Percentiles rank a stretch among this genome's conserved stretches.
These are phyloP conservation scores for Nakazawaea laoshanensis DNA, from an alignment of 805 yeast genomes.

Conservation along the genomic window DNA sequence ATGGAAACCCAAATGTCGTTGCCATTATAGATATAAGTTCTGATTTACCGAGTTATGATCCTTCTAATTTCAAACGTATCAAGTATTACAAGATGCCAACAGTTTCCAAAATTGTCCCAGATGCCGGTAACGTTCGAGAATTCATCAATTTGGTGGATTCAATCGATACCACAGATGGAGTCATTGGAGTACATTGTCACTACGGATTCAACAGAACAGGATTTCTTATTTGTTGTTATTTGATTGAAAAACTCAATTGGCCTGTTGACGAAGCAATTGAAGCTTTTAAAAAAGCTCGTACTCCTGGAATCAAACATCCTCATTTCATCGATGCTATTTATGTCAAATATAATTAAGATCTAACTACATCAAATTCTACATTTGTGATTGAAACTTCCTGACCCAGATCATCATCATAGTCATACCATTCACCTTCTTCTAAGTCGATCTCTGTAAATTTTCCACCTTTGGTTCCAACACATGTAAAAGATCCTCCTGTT, in stretches of 20 bases:
- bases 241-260: conserved; percentile 54
- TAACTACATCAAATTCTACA: conserved; percentile 52
- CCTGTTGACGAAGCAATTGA: conserved; percentile 54
- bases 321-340: conserved; percentile 70
- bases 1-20: conserved; percentile 36
- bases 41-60: conserved; percentile 65
- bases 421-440: conserved; percentile 85
- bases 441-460: conserved; percentile 60
- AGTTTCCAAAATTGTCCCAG: conserved; percentile 71
- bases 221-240: conserved; percentile 59
- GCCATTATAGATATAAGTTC: conserved; percentile 66
- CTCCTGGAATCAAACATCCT: conserved; percentile 71
- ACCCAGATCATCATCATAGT: conserved; percentile 80
- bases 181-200: conserved; percentile 56
- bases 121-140: conserved; percentile 44
- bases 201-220: conserved; percentile 80
- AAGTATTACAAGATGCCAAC: conserved; percentile 67
- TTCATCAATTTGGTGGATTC: conserved; percentile 48
- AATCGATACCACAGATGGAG: conserved; percentile 17
- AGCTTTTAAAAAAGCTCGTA: conserved; percentile 47
- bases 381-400: conserved; percentile 79
- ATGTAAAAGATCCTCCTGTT: conserved; percentile 43
- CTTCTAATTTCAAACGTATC: conserved; percentile 41
- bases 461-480: conserved; percentile 46
- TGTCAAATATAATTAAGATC: conserved; percentile 42